These are phyloP conservation scores for Fusarium sublunatum DNA, from an alignment of 2,329 filamentous ascomycete species.

Conservation along the genomic window DNA sequence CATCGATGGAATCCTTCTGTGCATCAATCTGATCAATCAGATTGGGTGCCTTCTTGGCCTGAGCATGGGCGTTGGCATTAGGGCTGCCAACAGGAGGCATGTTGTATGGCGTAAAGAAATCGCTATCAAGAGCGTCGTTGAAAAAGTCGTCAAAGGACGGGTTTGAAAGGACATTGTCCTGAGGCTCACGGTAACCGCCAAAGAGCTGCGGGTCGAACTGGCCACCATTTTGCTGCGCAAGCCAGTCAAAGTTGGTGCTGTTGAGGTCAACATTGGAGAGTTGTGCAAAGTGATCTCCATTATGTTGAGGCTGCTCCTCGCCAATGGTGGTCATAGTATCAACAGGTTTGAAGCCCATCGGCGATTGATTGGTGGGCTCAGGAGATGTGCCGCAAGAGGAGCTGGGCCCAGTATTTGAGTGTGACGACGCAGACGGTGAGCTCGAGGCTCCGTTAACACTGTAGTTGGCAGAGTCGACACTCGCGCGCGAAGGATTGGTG, in stretches of 20 bases:
- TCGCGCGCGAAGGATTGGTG: constrained; percentile 61
- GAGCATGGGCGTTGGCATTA: constrained; percentile 41
- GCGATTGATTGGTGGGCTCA: constrained; percentile 79
- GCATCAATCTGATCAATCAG: constrained; percentile 83
- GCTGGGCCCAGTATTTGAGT: constrained; percentile 68
- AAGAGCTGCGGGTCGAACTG: constrained; percentile 93
- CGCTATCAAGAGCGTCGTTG: constrained; percentile 82
- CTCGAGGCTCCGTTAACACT: constrained; percentile 66
- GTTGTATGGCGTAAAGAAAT: constrained; percentile 86
- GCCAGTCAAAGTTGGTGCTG: constrained; percentile 74
- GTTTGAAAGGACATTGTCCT: constrained; percentile 79
- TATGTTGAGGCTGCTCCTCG: constrained; percentile 66
- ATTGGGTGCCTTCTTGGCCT: constrained; percentile 66
- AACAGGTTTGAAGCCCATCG: constrained; percentile 70
- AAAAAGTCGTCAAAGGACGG: constrained; percentile 78
- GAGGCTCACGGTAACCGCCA: constrained; percentile 89
- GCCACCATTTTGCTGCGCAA: constrained; percentile 82
- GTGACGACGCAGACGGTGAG: constrained; percentile 72
- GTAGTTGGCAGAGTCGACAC: constrained; percentile 62
- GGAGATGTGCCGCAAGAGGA: constrained; percentile 82
- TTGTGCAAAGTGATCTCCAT: constrained; percentile 50
- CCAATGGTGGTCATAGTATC: constrained; percentile 74
- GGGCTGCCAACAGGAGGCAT: constrained; percentile 62
- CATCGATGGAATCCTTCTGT: constrained; percentile 74
- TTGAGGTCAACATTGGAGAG: constrained; percentile 56